phyloP scores from a whole-genome alignment of 306 rosid genomes.

The Prunus padus region DNA sequence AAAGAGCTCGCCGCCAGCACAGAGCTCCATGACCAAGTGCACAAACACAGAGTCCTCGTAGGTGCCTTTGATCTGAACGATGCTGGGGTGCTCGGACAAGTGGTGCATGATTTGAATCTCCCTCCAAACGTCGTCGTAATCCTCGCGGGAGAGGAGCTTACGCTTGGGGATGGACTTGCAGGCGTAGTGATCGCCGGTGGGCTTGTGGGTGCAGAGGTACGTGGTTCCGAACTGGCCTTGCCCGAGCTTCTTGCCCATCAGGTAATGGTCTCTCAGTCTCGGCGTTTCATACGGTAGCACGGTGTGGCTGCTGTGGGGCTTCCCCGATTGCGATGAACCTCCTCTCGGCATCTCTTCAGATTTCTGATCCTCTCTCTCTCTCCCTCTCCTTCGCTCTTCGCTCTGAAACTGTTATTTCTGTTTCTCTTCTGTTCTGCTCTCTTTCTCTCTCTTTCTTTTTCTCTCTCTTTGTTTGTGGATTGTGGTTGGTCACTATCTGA shows the following conservation, averaged over 20 bases:
- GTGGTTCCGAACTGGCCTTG: conserved; percentile 88
- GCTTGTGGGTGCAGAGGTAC: conserved; percentile 59
- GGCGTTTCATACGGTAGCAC: conserved; percentile 75
- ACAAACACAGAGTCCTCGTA: conserved; percentile 83
- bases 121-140: conserved; percentile 86
- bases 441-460: not conserved
- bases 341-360: not conserved
- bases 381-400: conserved; percentile 8
- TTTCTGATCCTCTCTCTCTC: not conserved
- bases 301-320: not conserved
- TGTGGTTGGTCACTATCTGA: not conserved
- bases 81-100: conserved; percentile 63
- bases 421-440: not conserved
- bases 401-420: not conserved
- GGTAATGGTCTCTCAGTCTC: conserved; percentile 68
- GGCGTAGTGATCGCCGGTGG: conserved; percentile 53
- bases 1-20: conserved; percentile 86
- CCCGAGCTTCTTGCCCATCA: conserved; percentile 76
- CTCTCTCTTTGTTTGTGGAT: not conserved
- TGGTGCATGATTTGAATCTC: conserved; percentile 98
- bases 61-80: conserved; percentile 75
- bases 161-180: conserved; percentile 92
- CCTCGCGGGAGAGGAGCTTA: conserved; percentile 66
- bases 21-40: conserved; percentile 85
- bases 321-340: not conserved